phyloP scores from a whole-genome alignment of 2,329 filamentous ascomycete genomes.

The Hypomyces rosellus region DNA sequence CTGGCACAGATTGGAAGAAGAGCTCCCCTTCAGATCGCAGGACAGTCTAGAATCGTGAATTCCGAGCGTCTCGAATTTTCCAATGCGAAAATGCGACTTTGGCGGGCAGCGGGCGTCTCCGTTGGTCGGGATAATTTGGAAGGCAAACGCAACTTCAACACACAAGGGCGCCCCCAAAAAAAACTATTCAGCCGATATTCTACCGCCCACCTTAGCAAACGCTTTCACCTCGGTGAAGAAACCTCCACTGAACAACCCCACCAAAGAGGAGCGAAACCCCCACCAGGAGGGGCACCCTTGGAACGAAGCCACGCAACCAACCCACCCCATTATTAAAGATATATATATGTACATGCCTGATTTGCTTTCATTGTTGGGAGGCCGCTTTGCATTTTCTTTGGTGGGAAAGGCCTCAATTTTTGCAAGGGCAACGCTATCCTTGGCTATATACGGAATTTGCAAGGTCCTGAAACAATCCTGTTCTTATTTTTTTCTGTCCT shows the following conservation, averaged over 20 bases:
- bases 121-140: conserved; percentile 21
- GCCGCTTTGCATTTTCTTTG: no score
- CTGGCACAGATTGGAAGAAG: neutral
- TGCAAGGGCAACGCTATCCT: no score
- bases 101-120: conserved; percentile 16
- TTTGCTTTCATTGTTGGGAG: no score
- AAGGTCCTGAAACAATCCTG: no score
- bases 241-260: no score
- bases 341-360: no score
- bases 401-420: no score
- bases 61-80: conserved; percentile 15
- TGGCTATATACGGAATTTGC: no score
- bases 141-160: no score
- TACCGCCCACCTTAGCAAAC: conserved; percentile 16
- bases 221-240: conserved; percentile 10
- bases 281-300: neutral
- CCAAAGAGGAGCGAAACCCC: no score
- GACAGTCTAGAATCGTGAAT: neutral
- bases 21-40: conserved; percentile 2
- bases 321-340: conserved; percentile 3
- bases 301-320: conserved; percentile 2
- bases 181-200: conserved; percentile 19
- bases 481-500: no score
- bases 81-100: conserved; percentile 13
- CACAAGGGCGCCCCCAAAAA: no score